phyloP scores from a whole-genome alignment of 2,329 filamentous ascomycete species.

The Aspergillus bombycis region DNA sequence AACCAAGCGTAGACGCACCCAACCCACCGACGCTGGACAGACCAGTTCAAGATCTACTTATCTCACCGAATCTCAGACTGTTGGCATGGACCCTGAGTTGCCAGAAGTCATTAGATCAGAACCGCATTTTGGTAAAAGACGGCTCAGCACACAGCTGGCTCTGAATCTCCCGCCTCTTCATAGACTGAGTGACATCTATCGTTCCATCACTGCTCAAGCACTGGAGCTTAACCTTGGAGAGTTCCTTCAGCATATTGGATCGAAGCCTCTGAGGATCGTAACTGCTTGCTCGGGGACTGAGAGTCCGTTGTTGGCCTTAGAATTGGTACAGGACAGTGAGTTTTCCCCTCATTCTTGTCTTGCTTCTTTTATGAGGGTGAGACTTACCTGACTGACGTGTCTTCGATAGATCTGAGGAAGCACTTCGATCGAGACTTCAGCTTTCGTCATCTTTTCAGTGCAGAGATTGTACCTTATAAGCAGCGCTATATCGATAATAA shows the following conservation, averaged over 20 bases:
- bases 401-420: constrained; percentile 36
- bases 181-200: constrained; percentile 33
- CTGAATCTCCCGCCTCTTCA: constrained; percentile 29
- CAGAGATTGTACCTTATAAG: constrained; percentile 66
- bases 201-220: constrained; percentile 29
- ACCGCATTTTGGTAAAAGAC: constrained; percentile 15
- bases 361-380: not conserved
- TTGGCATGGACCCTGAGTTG: constrained; percentile 14
- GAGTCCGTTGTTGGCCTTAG: constrained; percentile 68
- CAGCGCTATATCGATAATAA: constrained; percentile 68
- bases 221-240: constrained; percentile 44
- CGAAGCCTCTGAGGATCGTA: constrained; percentile 56
- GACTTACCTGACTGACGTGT: not conserved
- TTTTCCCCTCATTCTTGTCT: not conserved
- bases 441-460: constrained; percentile 62
- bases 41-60: not conserved
- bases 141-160: constrained; percentile 20
- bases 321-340: constrained; percentile 57
- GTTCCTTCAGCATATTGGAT: constrained; percentile 44
- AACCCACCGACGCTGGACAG: not conserved
- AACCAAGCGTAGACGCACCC: not conserved
- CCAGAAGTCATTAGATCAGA: constrained; percentile 27
- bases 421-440: constrained; percentile 42
- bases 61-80: not conserved
- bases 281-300: constrained; percentile 83